phyloP scores from a whole-genome alignment of 768 basidiomycete species.

The Tylopilus intermedius region DNA sequence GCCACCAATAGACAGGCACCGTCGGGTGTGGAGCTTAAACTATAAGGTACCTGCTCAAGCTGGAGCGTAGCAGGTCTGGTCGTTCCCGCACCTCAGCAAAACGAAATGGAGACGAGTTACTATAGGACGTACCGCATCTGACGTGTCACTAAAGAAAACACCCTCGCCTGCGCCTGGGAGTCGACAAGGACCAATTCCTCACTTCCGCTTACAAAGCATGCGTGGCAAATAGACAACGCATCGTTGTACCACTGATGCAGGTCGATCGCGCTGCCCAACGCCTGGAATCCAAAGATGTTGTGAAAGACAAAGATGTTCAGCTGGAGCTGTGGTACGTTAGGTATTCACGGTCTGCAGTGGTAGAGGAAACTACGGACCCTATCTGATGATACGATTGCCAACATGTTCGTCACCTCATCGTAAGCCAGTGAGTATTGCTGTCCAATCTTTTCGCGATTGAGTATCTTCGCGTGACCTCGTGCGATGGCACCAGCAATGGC shows the following conservation, averaged over 20 bases:
- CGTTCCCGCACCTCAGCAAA: not conserved
- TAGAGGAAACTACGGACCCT: constrained; percentile 30
- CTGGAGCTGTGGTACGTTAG: no score
- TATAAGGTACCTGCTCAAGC: constrained; percentile 31
- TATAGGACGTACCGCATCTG: constrained; percentile 22
- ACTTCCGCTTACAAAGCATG: constrained; percentile 43
- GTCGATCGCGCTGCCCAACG: no score
- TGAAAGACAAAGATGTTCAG: no score
- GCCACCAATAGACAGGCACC: constrained; percentile 48
- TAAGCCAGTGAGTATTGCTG: no score
- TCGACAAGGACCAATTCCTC: constrained; percentile 55
- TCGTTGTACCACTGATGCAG: no score
- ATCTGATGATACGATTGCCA: constrained; percentile 40
- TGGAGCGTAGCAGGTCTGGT: constrained; percentile 43
- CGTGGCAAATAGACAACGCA: no score
- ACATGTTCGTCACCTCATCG: constrained; percentile 56
- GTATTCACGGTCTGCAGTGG: not conserved
- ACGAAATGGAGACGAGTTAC: not conserved
- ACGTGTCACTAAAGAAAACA: constrained; percentile 50
- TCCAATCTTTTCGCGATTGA: no score
- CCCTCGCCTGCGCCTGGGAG: constrained; percentile 36
- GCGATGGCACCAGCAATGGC: no score
- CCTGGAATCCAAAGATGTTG: no score
- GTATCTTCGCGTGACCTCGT: no score
- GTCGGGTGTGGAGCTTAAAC: constrained; percentile 45